Conservation (phyloP, 257 asterid genomes). For the Solanum ossicruentum region DNA sequence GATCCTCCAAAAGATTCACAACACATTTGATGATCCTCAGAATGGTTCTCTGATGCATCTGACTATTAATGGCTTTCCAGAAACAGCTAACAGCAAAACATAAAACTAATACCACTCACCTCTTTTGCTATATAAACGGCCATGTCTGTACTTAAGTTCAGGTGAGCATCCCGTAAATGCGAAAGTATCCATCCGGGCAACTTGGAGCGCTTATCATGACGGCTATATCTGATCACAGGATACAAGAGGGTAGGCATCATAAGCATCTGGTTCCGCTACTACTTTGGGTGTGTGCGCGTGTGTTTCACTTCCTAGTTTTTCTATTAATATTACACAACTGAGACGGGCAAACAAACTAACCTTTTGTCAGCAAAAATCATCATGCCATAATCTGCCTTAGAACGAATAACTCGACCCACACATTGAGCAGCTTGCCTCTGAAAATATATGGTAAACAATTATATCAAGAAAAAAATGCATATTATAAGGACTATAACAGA, state of each 20-base stretch:
- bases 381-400: conserved; percentile 99
- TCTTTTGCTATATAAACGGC: conserved; percentile 95
- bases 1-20: background rate
- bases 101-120: conserved; percentile 20
- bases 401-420: conserved; percentile 96
- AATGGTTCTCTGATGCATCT: background rate
- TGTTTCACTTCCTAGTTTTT: background rate
- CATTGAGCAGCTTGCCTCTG: conserved; percentile 99
- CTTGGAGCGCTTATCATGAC: conserved; percentile 93
- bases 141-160: conserved; percentile 96
- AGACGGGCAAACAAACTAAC: conserved; percentile 17
- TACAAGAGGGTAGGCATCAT: background rate
- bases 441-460: background rate
- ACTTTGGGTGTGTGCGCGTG: background rate
- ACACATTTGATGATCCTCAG: background rate
- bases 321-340: background rate
- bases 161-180: conserved; percentile 93
- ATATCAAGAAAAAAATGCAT: background rate
- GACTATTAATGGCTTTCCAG: background rate
- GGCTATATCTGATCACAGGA: conserved; percentile 59
- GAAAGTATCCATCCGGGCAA: conserved; percentile 94
- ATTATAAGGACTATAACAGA: background rate
- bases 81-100: background rate
- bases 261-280: background rate
- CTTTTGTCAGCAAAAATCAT: conserved; percentile 99